Conservation (phyloP, 2,329 filamentous ascomycete genomes). For the Nemania serpens region DNA sequence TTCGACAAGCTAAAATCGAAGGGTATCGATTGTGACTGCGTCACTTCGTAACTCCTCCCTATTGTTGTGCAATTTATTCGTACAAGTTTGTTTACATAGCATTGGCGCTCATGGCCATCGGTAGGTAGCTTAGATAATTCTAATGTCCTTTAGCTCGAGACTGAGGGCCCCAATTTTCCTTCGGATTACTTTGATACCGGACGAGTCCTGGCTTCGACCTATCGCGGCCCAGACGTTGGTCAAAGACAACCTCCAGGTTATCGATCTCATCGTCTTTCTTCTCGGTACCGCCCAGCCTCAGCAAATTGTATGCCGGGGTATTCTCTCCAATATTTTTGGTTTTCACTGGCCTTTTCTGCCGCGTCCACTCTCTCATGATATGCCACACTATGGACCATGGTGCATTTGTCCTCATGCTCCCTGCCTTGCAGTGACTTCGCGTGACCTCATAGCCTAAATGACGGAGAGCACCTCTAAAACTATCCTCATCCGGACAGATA, state of each 20-base stretch:
- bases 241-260: slow-evolving; percentile 63
- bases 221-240: slow-evolving; percentile 77
- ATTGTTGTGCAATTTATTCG: not conserved
- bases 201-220: slow-evolving; percentile 71
- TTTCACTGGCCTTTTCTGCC: slow-evolving; percentile 79
- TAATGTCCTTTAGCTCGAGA: slow-evolving; percentile 60
- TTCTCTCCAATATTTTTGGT: slow-evolving; percentile 69
- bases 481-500: slow-evolving; percentile 76
- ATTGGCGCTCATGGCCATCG: not conserved
- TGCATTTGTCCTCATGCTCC: slow-evolving; percentile 91
- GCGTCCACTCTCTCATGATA: slow-evolving; percentile 88
- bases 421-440: slow-evolving; percentile 85
- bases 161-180: slow-evolving; percentile 94
- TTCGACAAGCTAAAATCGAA: slow-evolving; percentile 27
- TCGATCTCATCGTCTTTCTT: slow-evolving; percentile 37
- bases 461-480: slow-evolving; percentile 79
- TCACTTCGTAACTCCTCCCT: slow-evolving; percentile 9
- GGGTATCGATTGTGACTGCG: slow-evolving; percentile 38
- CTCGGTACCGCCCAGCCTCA: slow-evolving; percentile 52
- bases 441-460: slow-evolving; percentile 81
- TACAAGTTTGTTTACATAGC: not conserved
- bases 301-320: slow-evolving; percentile 73
- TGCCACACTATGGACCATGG: slow-evolving; percentile 91
- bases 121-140: not conserved
- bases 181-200: slow-evolving; percentile 87